These are phyloP conservation scores for Candida krabiensis DNA, from an alignment of 805 yeast species.

Conservation along the genomic window DNA sequence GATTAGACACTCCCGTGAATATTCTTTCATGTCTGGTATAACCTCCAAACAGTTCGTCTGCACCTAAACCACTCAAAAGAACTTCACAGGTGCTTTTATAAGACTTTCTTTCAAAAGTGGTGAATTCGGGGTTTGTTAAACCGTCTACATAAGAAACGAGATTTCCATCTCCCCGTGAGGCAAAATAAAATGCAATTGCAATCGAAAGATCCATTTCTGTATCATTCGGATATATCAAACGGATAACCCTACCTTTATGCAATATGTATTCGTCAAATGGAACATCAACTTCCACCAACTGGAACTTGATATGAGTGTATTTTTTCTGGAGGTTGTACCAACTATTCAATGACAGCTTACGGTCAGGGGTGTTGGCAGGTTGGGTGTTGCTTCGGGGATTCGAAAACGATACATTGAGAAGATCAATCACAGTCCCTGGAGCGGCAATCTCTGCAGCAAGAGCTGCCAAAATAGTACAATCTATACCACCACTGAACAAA, in stretches of 20 bases:
- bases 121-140: conserved; percentile 11
- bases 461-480: conserved; percentile 80
- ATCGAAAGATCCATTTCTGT: conserved; percentile 97
- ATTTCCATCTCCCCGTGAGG: conserved; percentile 59
- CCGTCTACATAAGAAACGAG: too few species aligned
- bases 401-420: conserved; percentile 91
- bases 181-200: conserved; percentile 93
- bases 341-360: conserved; percentile 69
- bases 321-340: conserved; percentile 48
- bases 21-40: conserved; percentile 77
- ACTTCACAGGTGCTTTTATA: conserved; percentile 64
- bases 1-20: conserved; percentile 35
- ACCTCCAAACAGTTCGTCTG: conserved; percentile 96
- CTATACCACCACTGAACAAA: conserved; percentile 92
- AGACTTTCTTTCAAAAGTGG: conserved; percentile 11
- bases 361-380: conserved; percentile 80
- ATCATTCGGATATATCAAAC: conserved; percentile 75
- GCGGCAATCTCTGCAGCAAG: conserved; percentile 38
- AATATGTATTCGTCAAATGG: conserved; percentile 62
- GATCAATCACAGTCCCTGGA: conserved; percentile 51
- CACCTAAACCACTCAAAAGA: conserved; percentile 89
- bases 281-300: conserved; percentile 71
- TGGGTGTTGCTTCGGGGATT: conserved; percentile 71
- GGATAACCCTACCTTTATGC: conserved; percentile 51
- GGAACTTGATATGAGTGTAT: conserved; percentile 44